phyloP scores from a whole-genome alignment of 106 monocot genomes.

The Phalaenopsis equestris region DNA sequence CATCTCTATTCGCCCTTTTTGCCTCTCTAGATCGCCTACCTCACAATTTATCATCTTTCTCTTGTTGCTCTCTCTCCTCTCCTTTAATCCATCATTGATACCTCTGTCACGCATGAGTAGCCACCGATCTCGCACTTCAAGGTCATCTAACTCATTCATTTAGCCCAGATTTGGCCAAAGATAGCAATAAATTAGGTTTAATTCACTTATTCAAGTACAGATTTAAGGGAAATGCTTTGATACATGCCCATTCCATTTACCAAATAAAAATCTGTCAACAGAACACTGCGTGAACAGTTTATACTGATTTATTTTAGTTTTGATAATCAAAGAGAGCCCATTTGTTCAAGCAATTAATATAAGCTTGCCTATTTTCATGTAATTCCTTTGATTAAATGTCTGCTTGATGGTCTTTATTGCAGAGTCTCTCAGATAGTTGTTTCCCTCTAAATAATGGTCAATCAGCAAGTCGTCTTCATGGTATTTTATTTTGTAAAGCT shows the following conservation, averaged over 20 bases:
- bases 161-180: too few species aligned
- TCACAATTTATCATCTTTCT: too few species aligned
- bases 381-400: neutral
- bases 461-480: slow-evolving; percentile 84
- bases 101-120: too few species aligned
- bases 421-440: slow-evolving; percentile 92
- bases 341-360: neutral
- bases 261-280: neutral
- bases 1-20: too few species aligned
- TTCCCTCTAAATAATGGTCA: slow-evolving; percentile 63
- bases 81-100: too few species aligned
- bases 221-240: neutral
- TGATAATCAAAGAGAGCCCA: neutral
- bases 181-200: too few species aligned
- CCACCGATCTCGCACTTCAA: too few species aligned
- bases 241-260: neutral
- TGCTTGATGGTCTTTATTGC: slow-evolving; percentile 13
- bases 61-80: too few species aligned
- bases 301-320: neutral
- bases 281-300: neutral
- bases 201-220: neutral
- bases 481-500: slow-evolving; percentile 20
- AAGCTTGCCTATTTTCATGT: neutral
- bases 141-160: too few species aligned
- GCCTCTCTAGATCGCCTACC: too few species aligned